phyloP scores from a whole-genome alignment of 164 flowering plant species.

The Pachysandra terminalis region DNA sequence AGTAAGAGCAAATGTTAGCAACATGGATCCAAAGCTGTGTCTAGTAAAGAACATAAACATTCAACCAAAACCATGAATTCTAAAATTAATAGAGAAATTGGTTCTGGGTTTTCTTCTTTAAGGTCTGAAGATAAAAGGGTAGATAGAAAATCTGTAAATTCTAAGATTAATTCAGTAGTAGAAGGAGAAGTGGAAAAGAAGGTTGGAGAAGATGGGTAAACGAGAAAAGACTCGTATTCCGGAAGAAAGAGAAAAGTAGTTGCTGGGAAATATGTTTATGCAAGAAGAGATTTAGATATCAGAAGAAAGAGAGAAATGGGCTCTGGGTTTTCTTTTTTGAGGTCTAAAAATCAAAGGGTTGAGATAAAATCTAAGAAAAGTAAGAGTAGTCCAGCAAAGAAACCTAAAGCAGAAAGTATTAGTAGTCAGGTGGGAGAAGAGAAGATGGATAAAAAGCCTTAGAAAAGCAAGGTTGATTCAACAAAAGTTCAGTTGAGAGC shows the following conservation, averaged over 20 bases:
- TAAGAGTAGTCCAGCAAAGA: constrained; percentile 13
- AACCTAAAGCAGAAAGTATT: constrained; percentile 10
- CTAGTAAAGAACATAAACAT: constrained; percentile 15
- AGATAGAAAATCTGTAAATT: constrained; percentile 6
- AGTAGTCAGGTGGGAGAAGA: constrained; percentile 13
- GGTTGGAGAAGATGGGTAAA: constrained; percentile 14
- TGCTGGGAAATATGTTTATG: constrained; percentile 13
- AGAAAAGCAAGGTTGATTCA: constrained; percentile 30
- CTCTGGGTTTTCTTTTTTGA: constrained; percentile 29
- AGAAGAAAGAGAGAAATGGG: constrained; percentile 21
- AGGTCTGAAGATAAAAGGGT: constrained; percentile 13
- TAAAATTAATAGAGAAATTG: constrained; percentile 1
- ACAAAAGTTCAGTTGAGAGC: constrained; percentile 33
- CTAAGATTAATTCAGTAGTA: constrained; percentile 8
- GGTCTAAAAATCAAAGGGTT: constrained; percentile 23
- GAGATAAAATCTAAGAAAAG: constrained; percentile 12
- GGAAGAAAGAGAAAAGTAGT: constrained; percentile 20
- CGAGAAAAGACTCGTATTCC: constrained; percentile 16
- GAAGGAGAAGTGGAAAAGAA: constrained; percentile 19
- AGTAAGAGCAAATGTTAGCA: constrained; percentile 16
- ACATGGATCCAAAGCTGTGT: constrained; percentile 11
- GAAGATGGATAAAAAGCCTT: constrained; percentile 25
- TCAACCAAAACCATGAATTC: constrained; percentile 7
- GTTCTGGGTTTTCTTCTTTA: constrained; percentile 21
- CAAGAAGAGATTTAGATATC: constrained; percentile 16